Base-by-base conservation (phyloP, 2,329 filamentous ascomycete species). In the Beauveria sp. region DNA sequence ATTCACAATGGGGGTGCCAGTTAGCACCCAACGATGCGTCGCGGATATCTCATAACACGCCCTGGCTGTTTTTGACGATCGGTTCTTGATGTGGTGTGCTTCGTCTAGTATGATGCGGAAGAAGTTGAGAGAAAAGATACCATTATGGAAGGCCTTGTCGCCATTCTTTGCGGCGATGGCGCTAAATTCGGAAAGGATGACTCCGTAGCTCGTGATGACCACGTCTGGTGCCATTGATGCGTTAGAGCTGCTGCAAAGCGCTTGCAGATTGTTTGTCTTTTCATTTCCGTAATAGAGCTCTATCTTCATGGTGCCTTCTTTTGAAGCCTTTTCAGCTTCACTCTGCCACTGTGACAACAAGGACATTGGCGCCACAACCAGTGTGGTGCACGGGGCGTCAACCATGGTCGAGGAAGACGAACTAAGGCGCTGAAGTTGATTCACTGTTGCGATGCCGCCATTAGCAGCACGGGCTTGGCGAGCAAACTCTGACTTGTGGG, bases 321-420 rank as follows among this genome's bases (percentile, higher is more conserved):
- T 88, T 0, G 93, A 98, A 0, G 95, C 93, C 69, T 93, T 96
- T 67, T 93, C 86, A 0, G 93, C 91, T 77, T 99, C 95, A 69
- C 91, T 96, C 68, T 96, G 90, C 95, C 95, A 99, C 72, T 99
- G 95, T 0, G 93, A 85, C n/a, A 99, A 81, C 2, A 99, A 79
- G 10, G 95, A 98, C 87, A 97, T 98, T 1, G 95, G 95, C 0
- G 95, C 95, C n/a, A 99, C 83, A 0, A 99, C 93, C 3, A 99
- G 78, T 0, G 95, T 99, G 0, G 95, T 98, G 70, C 88, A 90
- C 0, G 92, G 93, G 1, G 93, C 95, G 59, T 81, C 73, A 52
- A 89, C 80, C 3, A 91, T 76, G 1, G 78, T 76, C 10, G 80
- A 73, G 18, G 84, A 83, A 38, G 78, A 81, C 48, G 80, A 81